Base-by-base conservation (phyloP, 2,329 filamentous ascomycete species). In the Penicillium sp. region DNA sequence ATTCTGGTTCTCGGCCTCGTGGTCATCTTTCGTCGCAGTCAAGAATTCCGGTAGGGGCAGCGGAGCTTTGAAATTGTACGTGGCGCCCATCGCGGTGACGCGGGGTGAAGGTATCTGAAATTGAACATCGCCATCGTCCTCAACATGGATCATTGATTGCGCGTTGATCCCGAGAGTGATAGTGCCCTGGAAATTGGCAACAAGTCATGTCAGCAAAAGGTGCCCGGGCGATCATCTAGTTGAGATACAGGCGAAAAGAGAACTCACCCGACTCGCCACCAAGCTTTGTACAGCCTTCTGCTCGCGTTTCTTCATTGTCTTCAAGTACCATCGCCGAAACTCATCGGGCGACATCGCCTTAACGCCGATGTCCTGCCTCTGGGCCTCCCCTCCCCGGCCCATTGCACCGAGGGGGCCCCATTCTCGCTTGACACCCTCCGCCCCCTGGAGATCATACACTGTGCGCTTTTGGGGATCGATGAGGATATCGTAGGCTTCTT, bases 391-490 rank as follows among this genome's bases (percentile, higher is more conserved):
- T 10, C 49, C 51, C 13, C 13, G 32, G 3, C 60, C 63, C 59
- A 68, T 65, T 9, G 47, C 38, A 10, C 67, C 68, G 4, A 41
- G 40, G 19, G 30, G 29, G 4, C 57, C 52, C 64, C 64, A 71
- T 59, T 70, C 66, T 33, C 43, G 45, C 23, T 51, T 45, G n/a
- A 71, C 64, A 4, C 64, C 68, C 33, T 67, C 66, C 26, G 57
- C 63, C 7, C 69, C 69, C 16, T 69, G 36, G 21, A 71, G 35
- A 53, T 71, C 69, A 55, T 71, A 72, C 2, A 72, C 66, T 4
- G 57, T 50, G 29, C 69, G 58, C 46, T 71, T 72, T 41, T 62
- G 50, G 8, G 63, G 58, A 41, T 72, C 67, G 15, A 65, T 56
- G 5, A 72, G 58, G 4, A 64, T 64, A 40, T 68, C 64, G 39